Conservation (phyloP, 2,329 filamentous ascomycete genomes). For the Calonectria naviculata region DNA sequence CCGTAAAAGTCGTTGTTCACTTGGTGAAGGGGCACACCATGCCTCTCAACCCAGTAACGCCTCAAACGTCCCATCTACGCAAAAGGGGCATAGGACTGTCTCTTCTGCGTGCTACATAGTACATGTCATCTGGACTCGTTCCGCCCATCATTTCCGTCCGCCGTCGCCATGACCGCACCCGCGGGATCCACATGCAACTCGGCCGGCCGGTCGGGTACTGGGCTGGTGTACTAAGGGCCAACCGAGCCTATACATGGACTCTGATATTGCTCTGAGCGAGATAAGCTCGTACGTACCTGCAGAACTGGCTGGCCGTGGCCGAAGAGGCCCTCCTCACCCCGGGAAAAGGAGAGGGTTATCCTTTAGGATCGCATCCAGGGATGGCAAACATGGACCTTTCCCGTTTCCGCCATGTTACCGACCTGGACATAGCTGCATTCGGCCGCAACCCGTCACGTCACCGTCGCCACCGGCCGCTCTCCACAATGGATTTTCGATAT, state of each 20-base stretch:
- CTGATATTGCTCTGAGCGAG: constrained; percentile 1
- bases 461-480: constrained; percentile 35
- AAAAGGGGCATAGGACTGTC: background rate
- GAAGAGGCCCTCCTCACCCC: no score
- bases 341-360: no score
- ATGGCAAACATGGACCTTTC: constrained; percentile 16
- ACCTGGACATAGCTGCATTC: constrained; percentile 22
- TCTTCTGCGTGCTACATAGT: background rate
- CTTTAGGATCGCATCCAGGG: constrained; percentile 18
- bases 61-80: background rate
- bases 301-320: background rate
- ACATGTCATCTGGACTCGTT: background rate
- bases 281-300: constrained; percentile 9
- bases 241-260: background rate
- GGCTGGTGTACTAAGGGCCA: no score
- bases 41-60: background rate
- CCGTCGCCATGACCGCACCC: background rate
- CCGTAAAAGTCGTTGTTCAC: no score
- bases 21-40: background rate
- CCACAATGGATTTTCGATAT: constrained; percentile 15
- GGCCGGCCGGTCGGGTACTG: constrained; percentile 3
- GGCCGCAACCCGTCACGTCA: constrained; percentile 27
- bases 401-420: constrained; percentile 27
- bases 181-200: background rate
- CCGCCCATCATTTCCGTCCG: background rate